phyloP scores from a whole-genome alignment of 106 monocot genomes.

The Posidonia australis region DNA sequence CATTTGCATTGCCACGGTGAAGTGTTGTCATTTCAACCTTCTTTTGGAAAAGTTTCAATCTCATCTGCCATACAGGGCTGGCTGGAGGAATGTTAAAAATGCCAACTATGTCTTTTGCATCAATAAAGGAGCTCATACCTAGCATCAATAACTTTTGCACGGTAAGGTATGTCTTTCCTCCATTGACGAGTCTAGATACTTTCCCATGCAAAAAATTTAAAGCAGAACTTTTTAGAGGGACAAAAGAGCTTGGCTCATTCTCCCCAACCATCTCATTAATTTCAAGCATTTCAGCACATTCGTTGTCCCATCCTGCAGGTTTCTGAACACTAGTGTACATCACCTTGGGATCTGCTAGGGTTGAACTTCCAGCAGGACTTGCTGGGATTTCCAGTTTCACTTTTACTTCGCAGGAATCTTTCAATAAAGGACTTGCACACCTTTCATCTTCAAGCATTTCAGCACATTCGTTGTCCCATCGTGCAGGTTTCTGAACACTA shows the following conservation, averaged over 20 bases:
- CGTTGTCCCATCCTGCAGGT: slow-evolving; percentile 3
- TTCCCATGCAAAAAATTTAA: slow-evolving; percentile 4
- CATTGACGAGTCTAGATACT: slow-evolving; percentile 4
- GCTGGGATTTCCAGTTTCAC: slow-evolving; percentile 12
- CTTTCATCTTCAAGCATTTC: slow-evolving; percentile 16
- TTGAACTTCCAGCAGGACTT: slow-evolving; percentile 47
- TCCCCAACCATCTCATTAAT: slow-evolving; percentile 43
- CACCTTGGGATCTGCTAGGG: slow-evolving; percentile 14
- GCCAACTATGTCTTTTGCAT: slow-evolving; percentile 48
- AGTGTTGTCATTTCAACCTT: slow-evolving; percentile 39
- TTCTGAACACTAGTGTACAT: slow-evolving; percentile 16
- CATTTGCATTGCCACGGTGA: slow-evolving; percentile 66
- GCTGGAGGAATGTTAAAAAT: slow-evolving; percentile 37
- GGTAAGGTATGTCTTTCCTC: slow-evolving; percentile 13
- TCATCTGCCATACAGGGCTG: slow-evolving; percentile 30
- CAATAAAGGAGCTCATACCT: slow-evolving; percentile 43
- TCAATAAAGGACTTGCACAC: too few species aligned
- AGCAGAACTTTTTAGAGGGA: slow-evolving; percentile 9
- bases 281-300: slow-evolving; percentile 12
- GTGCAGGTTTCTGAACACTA: slow-evolving; percentile 19
- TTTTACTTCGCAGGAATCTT: too few species aligned
- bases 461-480: not conserved
- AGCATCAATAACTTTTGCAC: slow-evolving; percentile 60
- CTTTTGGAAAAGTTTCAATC: slow-evolving; percentile 51
- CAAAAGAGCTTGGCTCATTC: slow-evolving; percentile 39